Evolutionary conservation across 2,329 filamentous ascomycete genomes (phyloP), one percentile per base, ranked within the genome.

Genomic region (Penicillium sumatraense): DNA sequence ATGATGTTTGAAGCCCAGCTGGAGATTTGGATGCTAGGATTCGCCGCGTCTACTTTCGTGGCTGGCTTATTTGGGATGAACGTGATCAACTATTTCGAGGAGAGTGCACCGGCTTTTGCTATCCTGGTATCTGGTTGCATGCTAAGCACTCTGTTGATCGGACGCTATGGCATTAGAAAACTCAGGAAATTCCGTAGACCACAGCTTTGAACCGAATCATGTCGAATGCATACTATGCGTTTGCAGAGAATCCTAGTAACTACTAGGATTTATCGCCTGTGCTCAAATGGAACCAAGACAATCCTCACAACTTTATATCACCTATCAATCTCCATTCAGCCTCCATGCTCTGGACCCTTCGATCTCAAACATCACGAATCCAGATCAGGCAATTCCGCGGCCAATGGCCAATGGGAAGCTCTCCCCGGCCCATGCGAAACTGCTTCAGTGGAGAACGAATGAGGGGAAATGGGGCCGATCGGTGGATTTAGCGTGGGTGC

Each of bases 11-110:
- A 75, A 49, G 69, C 70, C 7, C 66, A 70, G 57, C 60, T 75
- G 24, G 71, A 73, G 58, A 73, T 75, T 29, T 60, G 68, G 48
- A 74, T 74, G 64, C 56, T 75, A 5, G 69, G 67, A 3, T 58
- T 75, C n/a, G 69, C 70, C 0, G 62, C 62, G n/a, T 69, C 68
- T 1, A 75, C 72, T 0, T 61, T 75, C 23, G 64, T 74, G 13
- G 70, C 72, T 0, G 73, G 73, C 1, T 60, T 69, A 16, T 72
- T 72, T 52, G 73, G 72, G 2, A 75, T 75, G 72, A 75, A 75
- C 53, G 64, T 74, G 8, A 53, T 72, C 14, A 75, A 74, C 46
- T 71, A 68, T 40, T 57, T 69, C n/a, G 73, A 75, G 52, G 70
- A 74, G 2, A 68, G 59, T n/a, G 26, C 56, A 0, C 62, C 50